Evolutionary conservation across 2,329 filamentous ascomycete species (phyloP).

Genomic region (Pseudogymnoascus sp.): DNA sequence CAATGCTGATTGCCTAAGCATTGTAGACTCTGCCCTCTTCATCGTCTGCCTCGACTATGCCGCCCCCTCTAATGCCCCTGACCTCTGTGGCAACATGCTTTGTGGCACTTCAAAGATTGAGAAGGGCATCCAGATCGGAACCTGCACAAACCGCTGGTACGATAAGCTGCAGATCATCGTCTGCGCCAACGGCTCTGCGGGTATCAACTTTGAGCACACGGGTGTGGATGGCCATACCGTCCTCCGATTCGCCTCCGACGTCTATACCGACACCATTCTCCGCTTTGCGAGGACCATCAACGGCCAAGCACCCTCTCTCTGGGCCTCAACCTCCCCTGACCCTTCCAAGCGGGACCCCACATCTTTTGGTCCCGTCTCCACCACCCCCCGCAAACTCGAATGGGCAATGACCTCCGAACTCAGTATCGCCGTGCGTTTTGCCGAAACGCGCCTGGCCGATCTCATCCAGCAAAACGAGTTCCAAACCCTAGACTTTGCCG

Average conservation of each 20-base stretch:
- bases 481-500: slow-evolving; percentile 76
- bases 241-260: slow-evolving; percentile 86
- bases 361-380: slow-evolving; percentile 87
- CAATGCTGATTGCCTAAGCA: slow-evolving; percentile 91
- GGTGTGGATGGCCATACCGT: slow-evolving; percentile 97
- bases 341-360: slow-evolving; percentile 84
- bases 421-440: slow-evolving; percentile 84
- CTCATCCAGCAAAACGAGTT: slow-evolving; percentile 97
- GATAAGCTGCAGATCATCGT: slow-evolving; percentile 99
- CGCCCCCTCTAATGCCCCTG: slow-evolving; percentile 69
- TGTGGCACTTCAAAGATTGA: slow-evolving; percentile 90
- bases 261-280: slow-evolving; percentile 96
- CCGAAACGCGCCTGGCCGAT: slow-evolving; percentile 88
- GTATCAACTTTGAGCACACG: slow-evolving; percentile 98
- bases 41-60: slow-evolving; percentile 88
- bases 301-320: slow-evolving; percentile 81
- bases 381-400: slow-evolving; percentile 89
- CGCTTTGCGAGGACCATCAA: slow-evolving; percentile 94
- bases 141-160: slow-evolving; percentile 97
- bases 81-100: slow-evolving; percentile 97
- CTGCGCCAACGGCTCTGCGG: slow-evolving; percentile 95
- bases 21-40: slow-evolving; percentile 90
- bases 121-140: slow-evolving; percentile 89
- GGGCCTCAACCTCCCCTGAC: slow-evolving; percentile 85
- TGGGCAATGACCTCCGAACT: slow-evolving; percentile 97